Base-by-base conservation (phyloP, 495 filamentous ascomycete species). In the Penicillium riverlandense region DNA sequence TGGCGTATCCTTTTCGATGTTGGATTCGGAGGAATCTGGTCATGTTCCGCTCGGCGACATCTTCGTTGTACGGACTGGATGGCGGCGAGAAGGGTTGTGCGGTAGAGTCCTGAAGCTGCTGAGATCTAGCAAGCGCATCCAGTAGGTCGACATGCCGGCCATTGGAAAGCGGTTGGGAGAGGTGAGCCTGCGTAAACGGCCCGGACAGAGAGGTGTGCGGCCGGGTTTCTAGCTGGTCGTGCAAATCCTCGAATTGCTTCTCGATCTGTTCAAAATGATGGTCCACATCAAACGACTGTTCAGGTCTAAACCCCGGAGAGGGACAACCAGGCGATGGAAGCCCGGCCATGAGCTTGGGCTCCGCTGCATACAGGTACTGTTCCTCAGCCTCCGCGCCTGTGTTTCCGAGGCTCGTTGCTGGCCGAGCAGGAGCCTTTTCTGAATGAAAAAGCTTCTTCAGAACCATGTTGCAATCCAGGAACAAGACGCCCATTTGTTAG, bases 41-140 rank as follows among this genome's bases (percentile, higher is more conserved):
- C 61, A 73, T 70, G 37, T 73, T 73, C 8, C 70, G 63, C 45
- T 73, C 70, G 6, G 70, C 70, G 22, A 73, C 57, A 52, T 73
- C 67, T 53, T 73, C 70, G 33, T 73, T 73, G 47, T 70, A 73
- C 5, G 61, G 66, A 14, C 55, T 61, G 11, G 51, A 58, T 7
- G 65, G 66, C 12, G 66, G 62, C 37, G 62, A 47, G 6, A 52
- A 22, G 6, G 44, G 37, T 44, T 16, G 52, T 29, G 32, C 43
- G 37, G 16, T 54, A 45, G n/a, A 52, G 52, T 43, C 29, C 29
- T 55, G 62, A 29, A 60, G 47, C 11, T 51, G 61, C 37, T 69
- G 53, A 1, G 61, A 52, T 9, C 58, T 50, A 31, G 53, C 57
- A 16, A 73, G 30, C 7, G 70, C 67, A 41, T 67, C 67, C 37